Base-by-base conservation (phyloP, 139 green algal genomes). In the Coccomyxa sp. region DNA sequence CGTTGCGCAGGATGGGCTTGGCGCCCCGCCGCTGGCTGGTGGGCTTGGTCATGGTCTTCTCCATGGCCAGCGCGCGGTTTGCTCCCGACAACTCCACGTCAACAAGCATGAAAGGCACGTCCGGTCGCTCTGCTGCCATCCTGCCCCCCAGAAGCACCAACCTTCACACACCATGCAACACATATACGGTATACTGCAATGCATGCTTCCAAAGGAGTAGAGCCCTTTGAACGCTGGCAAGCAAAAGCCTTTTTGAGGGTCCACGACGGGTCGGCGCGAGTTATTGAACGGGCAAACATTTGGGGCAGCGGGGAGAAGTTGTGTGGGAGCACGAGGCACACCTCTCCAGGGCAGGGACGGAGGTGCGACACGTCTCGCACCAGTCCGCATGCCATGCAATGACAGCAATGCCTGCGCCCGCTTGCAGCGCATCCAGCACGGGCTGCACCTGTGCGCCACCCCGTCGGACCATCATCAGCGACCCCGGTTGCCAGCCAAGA, bases 351-450 rank as follows among this genome's bases (percentile, higher is more conserved):
- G n/a, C 25, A 28, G 79, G 57, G 25, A 51, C 58, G 25, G 17
- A 31, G 58, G 25, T 59, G 27, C 21, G 28, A 58, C 58, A 82
- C 13, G 58, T 21, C 58, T 76, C 25, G 17, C 21, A 18, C 79
- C 79, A 82, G 13, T n/a, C 27, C 15, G 79, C 79, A 28, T 59
- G 28, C 79, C 79, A 82, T 13, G 58, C n/a, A 13, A 82, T 59
- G 4, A 82, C 79, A 14, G 59, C 79, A 12, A 82, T 59, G 38
- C 28, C 23, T 16, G 32, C 25, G n/a, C 25, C 23, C 27, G 13
- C 25, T 25, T 71, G 18, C 63, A 71, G 63, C 16, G 27, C 27
- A 58, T 82, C 79, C 58, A 82, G 79, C 58, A 82, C 58, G 9
- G n/a, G 10, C 59, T 82, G 79, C 79, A 82, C 79, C 59, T 82